Evolutionary conservation across 208 protist species (phyloP), one percentile per base, ranked within the genome.

Genomic region (Wallacemonas sp.): DNA sequence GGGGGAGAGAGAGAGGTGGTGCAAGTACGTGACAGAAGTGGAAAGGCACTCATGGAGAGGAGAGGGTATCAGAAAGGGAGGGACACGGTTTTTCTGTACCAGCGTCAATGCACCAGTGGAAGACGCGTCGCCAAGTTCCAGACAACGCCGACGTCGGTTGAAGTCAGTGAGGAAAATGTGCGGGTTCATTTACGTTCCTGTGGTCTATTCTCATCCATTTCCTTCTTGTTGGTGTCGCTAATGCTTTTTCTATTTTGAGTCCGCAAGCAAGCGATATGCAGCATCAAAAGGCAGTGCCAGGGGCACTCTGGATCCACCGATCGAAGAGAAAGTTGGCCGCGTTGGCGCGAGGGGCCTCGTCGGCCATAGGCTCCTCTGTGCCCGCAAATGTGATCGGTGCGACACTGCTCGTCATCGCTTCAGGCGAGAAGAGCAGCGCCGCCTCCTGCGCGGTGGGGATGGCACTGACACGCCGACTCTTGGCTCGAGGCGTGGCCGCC

Each of bases 271-370:
- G n/a, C n/a, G n/a, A n/a, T n/a, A n/a, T n/a, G n/a, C n/a, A n/a
- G n/a, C n/a, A n/a, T 55, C 20, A 59, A 26, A 59, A 59, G 23
- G 63, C 50, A 14, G 25, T 57, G 33, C n/a, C 39, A 46, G 70
- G 52, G 31, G 66, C 67, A 31, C 57, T 64, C 41, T 72, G 71
- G 18, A 85, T 39, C 79, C 79, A 85, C 4, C 71, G 73, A 48
- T 81, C 74, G 49, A 70, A 85, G n/a, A 85, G 44, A 54, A 74
- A 81, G 8, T 70, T 65, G 29, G 79, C 69, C 5, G 79, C 70
- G 48, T 77, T 78, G 3, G 42, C 49, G 29, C 67, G 62, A 42
- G 62, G 65, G 14, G 54, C 57, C 18, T 69, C 64, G 42, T 44
- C 26, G 57, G 61, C n/a, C n/a, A n/a, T n/a, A n/a, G n/a, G n/a